Conservation (phyloP, 2,329 filamentous ascomycete species). For the Camptophora hylomeconis region DNA sequence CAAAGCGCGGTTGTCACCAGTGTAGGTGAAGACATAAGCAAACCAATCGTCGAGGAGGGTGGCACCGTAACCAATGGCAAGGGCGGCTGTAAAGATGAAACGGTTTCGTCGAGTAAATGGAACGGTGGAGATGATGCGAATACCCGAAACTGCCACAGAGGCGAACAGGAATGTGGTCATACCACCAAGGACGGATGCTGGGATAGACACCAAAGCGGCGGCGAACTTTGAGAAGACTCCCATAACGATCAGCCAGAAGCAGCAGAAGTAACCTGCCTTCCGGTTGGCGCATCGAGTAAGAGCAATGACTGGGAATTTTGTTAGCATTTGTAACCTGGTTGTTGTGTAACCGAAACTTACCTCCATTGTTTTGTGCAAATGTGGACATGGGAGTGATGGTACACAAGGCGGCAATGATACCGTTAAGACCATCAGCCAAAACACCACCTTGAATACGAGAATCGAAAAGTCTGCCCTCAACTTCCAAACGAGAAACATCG, state of each 20-base stretch:
- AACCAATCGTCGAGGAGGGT: slow-evolving; percentile 35
- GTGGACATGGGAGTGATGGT: slow-evolving; percentile 57
- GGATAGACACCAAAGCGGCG: slow-evolving; percentile 54
- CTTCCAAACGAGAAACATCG: slow-evolving; percentile 50
- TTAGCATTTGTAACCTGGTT: no score
- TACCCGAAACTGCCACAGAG: slow-evolving; percentile 52
- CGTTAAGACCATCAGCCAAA: slow-evolving; percentile 53
- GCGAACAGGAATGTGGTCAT: slow-evolving; percentile 54
- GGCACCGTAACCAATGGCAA: slow-evolving; percentile 46
- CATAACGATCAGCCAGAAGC: slow-evolving; percentile 55
- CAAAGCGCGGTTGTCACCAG: slow-evolving; percentile 51
- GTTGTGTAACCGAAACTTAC: no score
- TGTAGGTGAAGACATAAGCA: slow-evolving; percentile 31
- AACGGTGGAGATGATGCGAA: slow-evolving; percentile 51
- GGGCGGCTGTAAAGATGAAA: slow-evolving; percentile 50
- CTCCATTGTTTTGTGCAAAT: slow-evolving; percentile 57
- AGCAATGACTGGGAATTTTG: no score
- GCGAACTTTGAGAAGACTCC: slow-evolving; percentile 60
- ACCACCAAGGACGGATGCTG: slow-evolving; percentile 33
- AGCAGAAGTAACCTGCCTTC: slow-evolving; percentile 53
- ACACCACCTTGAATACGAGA: slow-evolving; percentile 58
- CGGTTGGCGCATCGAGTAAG: slow-evolving; percentile 56
- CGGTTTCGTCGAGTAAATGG: slow-evolving; percentile 52
- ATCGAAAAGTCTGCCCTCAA: slow-evolving; percentile 52
- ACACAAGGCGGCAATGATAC: slow-evolving; percentile 47